These are phyloP conservation scores for Penicillium verrucosum DNA, from an alignment of 2,329 filamentous ascomycete species.

Conservation along the genomic window DNA sequence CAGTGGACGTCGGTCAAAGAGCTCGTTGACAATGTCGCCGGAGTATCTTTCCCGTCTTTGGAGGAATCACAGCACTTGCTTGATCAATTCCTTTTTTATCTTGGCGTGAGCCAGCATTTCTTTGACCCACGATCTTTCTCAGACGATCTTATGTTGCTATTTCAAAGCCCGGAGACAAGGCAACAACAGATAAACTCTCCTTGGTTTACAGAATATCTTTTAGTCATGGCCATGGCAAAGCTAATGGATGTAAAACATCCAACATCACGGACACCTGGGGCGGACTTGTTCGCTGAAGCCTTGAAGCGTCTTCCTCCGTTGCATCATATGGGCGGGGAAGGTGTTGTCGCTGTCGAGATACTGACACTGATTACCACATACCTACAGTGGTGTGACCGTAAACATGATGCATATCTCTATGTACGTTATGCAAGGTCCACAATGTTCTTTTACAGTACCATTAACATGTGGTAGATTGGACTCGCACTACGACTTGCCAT, in stretches of 20 bases:
- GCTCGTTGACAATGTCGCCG: slow-evolving; percentile 3
- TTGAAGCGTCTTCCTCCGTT: slow-evolving; percentile 16
- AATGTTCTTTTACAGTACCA: too few species aligned
- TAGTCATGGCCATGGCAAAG: slow-evolving; percentile 27
- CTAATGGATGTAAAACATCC: slow-evolving; percentile 23
- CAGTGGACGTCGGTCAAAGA: slow-evolving; percentile 7
- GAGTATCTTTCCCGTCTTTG: slow-evolving; percentile 10
- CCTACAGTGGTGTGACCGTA: slow-evolving; percentile 22
- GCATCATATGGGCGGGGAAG: slow-evolving; percentile 16
- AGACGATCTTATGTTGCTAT: slow-evolving; percentile 17
- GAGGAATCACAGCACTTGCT: slow-evolving; percentile 21
- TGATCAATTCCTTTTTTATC: slow-evolving; percentile 23
- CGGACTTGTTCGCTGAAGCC: slow-evolving; percentile 19
- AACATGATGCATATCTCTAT: slow-evolving; percentile 22
- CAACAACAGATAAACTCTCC: slow-evolving; percentile 11
- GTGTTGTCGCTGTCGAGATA: slow-evolving; percentile 17
- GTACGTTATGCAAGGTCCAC: not conserved
- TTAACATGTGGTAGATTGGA: slow-evolving; percentile 13
- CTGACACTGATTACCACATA: slow-evolving; percentile 20
- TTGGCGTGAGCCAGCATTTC: slow-evolving; percentile 25
- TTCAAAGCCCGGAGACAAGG: slow-evolving; percentile 9
- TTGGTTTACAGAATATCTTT: slow-evolving; percentile 24
- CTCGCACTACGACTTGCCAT: slow-evolving; percentile 20
- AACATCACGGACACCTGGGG: slow-evolving; percentile 14
- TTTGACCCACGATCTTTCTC: slow-evolving; percentile 22